Base-by-base conservation (phyloP, 2,329 filamentous ascomycete species). In the Chaetoscypha palmicola region DNA sequence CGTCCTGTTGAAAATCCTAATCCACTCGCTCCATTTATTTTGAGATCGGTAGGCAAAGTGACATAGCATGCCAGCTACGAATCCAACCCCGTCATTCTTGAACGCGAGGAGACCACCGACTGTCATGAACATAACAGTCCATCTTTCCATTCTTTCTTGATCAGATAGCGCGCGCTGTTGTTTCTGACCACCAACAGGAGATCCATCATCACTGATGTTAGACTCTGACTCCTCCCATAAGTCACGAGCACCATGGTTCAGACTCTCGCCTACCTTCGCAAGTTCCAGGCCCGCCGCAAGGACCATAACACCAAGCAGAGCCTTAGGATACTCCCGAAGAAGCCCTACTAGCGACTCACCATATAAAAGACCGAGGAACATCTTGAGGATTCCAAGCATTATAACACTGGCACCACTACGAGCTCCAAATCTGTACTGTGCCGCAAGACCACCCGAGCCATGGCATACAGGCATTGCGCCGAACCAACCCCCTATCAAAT, bases 401-500 rank as follows among this genome's bases (percentile, higher is more conserved):
- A 96, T 78, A 49, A 96, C 75, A 55, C 83, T 89, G 0, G 87
- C 79, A 8, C 91, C 91, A 47, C 86, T 94, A 37, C 91, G 81
- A 3, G 91, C 90, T 1, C 91, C 91, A 55, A 97, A 97, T 3
- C 88, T 80, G 62, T 88, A 87, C 62, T 97, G 91, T 0, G 85
- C 92, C 4, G 92, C 92, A 0, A 97, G 70, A 0, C 91, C 91
- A 2, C 91, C 91, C 1, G 88, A 88, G 4, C 91, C 91, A 61
- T 97, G 92, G 60, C 92, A 97, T 3, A 92, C 81, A 2, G 91
- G 92, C 92, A 96, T 97, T 4, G 84, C 85, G 37, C 90, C 90
- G 57, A 95, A 94, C 86, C 87, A 94, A 57, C 86, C 90, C 12
- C 85, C 84, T 1, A 84, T 63, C 3, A 96, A 68, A 61, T 97